Evolutionary conservation across 2,329 filamentous ascomycete genomes (phyloP).

Genomic region (Phaeosphaeria sp.): DNA sequence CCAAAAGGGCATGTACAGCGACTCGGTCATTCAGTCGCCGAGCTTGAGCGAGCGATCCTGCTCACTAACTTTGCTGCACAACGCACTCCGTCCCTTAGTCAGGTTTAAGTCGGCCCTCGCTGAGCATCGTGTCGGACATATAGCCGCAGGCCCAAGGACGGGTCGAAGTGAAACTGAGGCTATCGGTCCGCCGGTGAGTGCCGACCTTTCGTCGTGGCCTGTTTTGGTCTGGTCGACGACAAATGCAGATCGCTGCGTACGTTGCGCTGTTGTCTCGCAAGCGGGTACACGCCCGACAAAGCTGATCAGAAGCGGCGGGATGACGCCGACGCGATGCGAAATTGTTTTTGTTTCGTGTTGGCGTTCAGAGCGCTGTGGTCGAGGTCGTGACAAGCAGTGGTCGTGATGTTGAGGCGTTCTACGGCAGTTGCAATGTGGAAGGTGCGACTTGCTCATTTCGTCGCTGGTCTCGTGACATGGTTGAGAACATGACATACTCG

Average conservation of each 20-base stretch:
- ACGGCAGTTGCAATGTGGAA: slow-evolving; percentile 5
- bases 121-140: slow-evolving; percentile 1
- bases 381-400: slow-evolving; percentile 13
- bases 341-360: slow-evolving; percentile 4
- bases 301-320: not conserved
- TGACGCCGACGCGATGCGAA: slow-evolving; percentile 2
- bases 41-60: slow-evolving; percentile 1
- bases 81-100: not conserved
- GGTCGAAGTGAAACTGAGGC: slow-evolving; percentile 5
- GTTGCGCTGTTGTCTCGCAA: slow-evolving; percentile 1
- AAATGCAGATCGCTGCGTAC: slow-evolving; percentile 3
- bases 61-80: not conserved
- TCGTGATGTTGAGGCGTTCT: slow-evolving; percentile 7
- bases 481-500: too few relatives aligned
- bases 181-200: slow-evolving; percentile 9
- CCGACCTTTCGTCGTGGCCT: not conserved
- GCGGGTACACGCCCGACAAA: not conserved
- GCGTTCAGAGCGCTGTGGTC: slow-evolving; percentile 8
- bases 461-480: not conserved
- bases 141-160: slow-evolving; percentile 1
- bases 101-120: not conserved
- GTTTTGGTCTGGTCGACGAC: not conserved
- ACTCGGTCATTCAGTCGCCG: slow-evolving; percentile 4
- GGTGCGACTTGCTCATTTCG: slow-evolving; percentile 1
- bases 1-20: slow-evolving; percentile 7